Evolutionary conservation across 2,329 filamentous ascomycete species (phyloP), one percentile per base, ranked within the genome.

Genomic region (Beauveria caledonica): DNA sequence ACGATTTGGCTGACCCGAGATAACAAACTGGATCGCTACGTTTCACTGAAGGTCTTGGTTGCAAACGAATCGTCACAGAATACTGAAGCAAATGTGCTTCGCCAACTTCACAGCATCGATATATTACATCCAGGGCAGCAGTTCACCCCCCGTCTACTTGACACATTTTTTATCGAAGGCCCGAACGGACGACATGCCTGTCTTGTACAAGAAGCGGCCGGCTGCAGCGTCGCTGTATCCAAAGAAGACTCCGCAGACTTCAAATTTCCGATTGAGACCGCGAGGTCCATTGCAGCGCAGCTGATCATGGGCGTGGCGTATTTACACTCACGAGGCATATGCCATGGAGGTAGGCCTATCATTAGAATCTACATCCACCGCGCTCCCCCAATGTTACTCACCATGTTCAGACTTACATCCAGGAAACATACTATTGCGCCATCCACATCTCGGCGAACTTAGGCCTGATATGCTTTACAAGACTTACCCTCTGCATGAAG

Each of bases 1-100:
- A 76, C 74, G 1, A 70, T 76, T 55, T 77, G 73, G 74, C 70
- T 77, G 27, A 73, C 70, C 19, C 65, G 66, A 36, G 73, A 77
- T 64, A 63, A 64, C 42, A 52, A 65, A 27, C 64, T 63, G 19
- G 27, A 64, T 48, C 64, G 63, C 33, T 67, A 66, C 56, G 69
- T 73, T 44, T 64, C 71, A 9, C 56, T 74, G n/a, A 74, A 74
- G 58, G 63, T 66, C 23, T 13, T 64, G 64, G 52, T 68, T 17
- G 67, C 71, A 45, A 60, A 65, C 52, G 61, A 60, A 59, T 33
- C 61, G 36, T 56, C 58, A 23, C 27, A 39, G 27, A 54, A 56
- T 19, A 53, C 51, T 11, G 42, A 61, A 29, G 27, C 23, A 40
- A 21, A 29, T 5, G 49, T 62, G 8, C 27, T 58, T 7, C 2